Base-by-base conservation (phyloP, 2,329 filamentous ascomycete species). In the Tolypocladium nubicola region DNA sequence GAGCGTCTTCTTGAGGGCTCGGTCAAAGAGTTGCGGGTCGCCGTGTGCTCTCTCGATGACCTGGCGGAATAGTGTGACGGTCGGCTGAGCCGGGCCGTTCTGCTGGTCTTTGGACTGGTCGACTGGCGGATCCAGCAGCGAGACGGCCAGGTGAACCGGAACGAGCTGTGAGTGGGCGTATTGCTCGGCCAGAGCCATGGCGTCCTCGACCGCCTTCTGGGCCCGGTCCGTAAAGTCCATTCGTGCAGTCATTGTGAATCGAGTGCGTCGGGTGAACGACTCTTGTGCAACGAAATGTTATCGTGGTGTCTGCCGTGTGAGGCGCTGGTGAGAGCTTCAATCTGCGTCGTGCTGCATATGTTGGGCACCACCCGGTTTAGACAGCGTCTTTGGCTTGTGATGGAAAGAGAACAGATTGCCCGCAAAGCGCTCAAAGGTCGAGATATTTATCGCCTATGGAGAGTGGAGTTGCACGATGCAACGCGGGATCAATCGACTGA, bases 161-260 rank as follows among this genome's bases (percentile, higher is more conserved):
- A 92, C 81, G 60, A 97, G 84, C 73, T 99, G 93, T 45, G 90
- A 86, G 76, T 99, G 94, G 43, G 85, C 84, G 71, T 97, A 96
- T 76, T 94, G 87, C 73, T 91, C 86, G 64, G 93, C 91, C 66
- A 97, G 81, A 59, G 83, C 79, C 79, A 94, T 92, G 72, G 92
- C 89, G 72, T 97, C 90, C 67, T 89, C 84, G 70, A 99, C 81
- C 67, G 93, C 89, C 77, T 93, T 90, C 70, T 92, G 89, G 63
- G 90, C 94, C 75, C 89, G 81, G 75, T 97, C 93, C 63, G 94
- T 99, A 71, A 97, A 97, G 71, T 95, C 87, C 86, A 92, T 90
- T 67, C 86, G 83, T 55, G 85, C 82, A 73, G 81, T 83, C 88
- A 91, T 90, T 64, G 64, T 83, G 70, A 53, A 56, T 43, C 23